Percentiles rank a stretch among this genome's conserved stretches.
Conservation (phyloP, 176 grass and related monocot species). For the Triticum turgidum region DNA sequence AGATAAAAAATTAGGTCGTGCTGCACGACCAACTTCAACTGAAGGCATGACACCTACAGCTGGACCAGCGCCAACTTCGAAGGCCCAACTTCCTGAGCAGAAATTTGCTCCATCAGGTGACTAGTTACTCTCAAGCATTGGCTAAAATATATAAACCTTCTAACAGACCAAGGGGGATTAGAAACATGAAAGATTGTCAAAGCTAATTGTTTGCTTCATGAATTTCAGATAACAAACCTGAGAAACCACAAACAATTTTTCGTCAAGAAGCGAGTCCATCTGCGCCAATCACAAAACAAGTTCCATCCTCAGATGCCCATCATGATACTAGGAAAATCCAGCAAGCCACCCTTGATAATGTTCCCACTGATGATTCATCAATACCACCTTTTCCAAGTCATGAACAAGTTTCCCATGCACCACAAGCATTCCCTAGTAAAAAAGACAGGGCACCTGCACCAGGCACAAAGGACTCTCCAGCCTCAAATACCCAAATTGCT, state of each 20-base stretch:
- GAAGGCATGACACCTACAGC: neutral
- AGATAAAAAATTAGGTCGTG: constrained; percentile 9
- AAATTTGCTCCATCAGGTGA: constrained; percentile 19
- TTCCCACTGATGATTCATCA: neutral
- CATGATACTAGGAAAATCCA: constrained; percentile 13
- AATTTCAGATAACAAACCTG: constrained; percentile 24
- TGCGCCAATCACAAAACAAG: neutral
- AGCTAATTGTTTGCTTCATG: constrained; percentile 16
- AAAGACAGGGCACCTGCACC: neutral
- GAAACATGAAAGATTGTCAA: constrained; percentile 18
- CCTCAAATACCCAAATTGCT: neutral
- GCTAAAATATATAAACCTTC: neutral
- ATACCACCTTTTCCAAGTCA: neutral
- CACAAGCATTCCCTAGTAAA: neutral
- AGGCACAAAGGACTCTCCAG: neutral
- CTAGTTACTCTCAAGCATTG: neutral
- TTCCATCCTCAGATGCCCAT: neutral
- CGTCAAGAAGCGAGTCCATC: constrained; percentile 25
- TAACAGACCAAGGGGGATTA: neutral
- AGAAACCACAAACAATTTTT: neutral
- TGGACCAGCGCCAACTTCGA: neutral
- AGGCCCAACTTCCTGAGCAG: neutral
- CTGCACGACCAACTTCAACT: neutral
- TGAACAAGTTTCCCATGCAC: constrained; percentile 11
- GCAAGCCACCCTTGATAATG: constrained; percentile 8